These are phyloP conservation scores for Cryptosporidium muris DNA, from an alignment of 169 alveolate genomes.

Conservation along the genomic window DNA sequence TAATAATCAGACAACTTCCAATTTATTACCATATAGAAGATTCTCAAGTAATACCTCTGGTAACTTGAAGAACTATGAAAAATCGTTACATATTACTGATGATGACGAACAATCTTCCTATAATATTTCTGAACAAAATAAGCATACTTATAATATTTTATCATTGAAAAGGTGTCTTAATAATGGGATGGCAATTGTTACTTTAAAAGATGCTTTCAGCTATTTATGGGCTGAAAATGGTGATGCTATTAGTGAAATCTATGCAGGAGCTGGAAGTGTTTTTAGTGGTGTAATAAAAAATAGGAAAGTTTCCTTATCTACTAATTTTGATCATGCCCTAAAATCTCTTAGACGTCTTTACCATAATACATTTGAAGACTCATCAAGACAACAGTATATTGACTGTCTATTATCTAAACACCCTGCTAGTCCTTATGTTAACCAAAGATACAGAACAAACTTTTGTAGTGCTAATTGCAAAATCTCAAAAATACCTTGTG, in stretches of 20 bases:
- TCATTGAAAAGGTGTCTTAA: slow-evolving; percentile 16
- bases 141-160: neutral
- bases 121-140: neutral
- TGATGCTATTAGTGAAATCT: slow-evolving; percentile 87
- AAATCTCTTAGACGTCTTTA: slow-evolving; percentile 85
- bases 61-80: neutral
- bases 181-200: slow-evolving; percentile 64
- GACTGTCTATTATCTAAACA: slow-evolving; percentile 81
- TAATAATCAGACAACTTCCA: too few species aligned
- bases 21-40: too few species aligned
- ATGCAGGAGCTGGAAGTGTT: slow-evolving; percentile 94
- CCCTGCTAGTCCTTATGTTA: slow-evolving; percentile 69
- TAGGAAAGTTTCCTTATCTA: slow-evolving; percentile 85
- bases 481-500: neutral
- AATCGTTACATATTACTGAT: neutral
- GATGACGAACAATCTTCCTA: neutral
- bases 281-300: slow-evolving; percentile 90
- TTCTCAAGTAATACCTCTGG: neutral
- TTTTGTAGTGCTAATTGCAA: neutral
- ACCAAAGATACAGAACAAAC: neutral
- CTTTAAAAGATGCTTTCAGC: slow-evolving; percentile 80
- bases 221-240: slow-evolving; percentile 94
- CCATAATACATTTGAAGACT: slow-evolving; percentile 86
- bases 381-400: slow-evolving; percentile 86
- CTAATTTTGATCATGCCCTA: slow-evolving; percentile 85